Base-by-base conservation (phyloP, 148 eudicot genomes). In the Camellia sinensis region DNA sequence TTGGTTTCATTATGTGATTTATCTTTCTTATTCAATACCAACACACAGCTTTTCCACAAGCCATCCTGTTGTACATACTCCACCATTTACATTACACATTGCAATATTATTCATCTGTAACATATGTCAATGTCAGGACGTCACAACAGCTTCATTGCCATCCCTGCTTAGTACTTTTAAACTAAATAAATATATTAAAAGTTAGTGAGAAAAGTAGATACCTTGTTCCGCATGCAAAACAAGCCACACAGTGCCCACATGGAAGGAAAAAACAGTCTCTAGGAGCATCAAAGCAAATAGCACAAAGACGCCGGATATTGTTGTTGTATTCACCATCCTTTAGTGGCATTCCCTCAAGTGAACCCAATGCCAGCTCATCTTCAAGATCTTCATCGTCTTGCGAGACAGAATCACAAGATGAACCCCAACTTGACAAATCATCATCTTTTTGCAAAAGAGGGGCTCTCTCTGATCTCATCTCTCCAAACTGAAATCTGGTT, bases 211-310 rank as follows among this genome's bases (percentile, higher is more conserved):
- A 19, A 41, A 72, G 62, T 10, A 84, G 54, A 77, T 83, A 90
- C 93, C 91, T 92, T 76, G 87, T 83, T 69, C 92, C 97, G 65
- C 98, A 94, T 75, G 83, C 82, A 86, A 88, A 94, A 78, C 98
- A 94, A 70, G 93, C 81, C 48, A 92, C 92, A 79, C 92, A 88
- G 75, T 92, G 98, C 53, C 98, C 98, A 73, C 97, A 94, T 29
- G 98, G 98, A 76, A 94, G 87, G 88, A 94, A 94, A 87, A 94
- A 94, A 84, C 95, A 87, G 79, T 94, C 93, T 81, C 90, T 92
- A 3, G 94, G 90, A 85, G 94, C 93, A 81, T 93, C 95, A 72
- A 88, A 94, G 84, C 97, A 94, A 64, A 94, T 88, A 41, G 91
- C 95, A 85, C 98, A 94, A 56, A 89, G 90, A 57, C 88, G 90